Evolutionary conservation across 106 monocot genomes (phyloP).

Genomic region (Agapanthus africanus): DNA sequence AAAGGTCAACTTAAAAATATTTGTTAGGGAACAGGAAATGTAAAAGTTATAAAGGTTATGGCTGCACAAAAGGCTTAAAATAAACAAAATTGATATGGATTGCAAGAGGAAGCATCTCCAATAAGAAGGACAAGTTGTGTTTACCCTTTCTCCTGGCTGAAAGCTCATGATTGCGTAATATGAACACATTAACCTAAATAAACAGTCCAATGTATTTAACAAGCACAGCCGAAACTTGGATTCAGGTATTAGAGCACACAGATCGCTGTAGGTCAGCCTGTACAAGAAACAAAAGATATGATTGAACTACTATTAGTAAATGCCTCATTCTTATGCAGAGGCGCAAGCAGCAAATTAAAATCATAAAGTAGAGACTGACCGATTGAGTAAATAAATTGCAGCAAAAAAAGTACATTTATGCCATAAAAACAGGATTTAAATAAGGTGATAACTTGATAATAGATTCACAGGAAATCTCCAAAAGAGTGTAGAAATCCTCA

Average conservation of each 20-base stretch:
- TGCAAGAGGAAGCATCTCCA: too few species aligned
- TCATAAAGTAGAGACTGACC: too few species aligned
- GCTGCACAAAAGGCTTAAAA: too few species aligned
- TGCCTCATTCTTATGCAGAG: too few species aligned
- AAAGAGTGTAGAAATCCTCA: too few species aligned
- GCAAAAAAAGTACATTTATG: too few species aligned
- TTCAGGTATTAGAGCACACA: slow-evolving; percentile 81
- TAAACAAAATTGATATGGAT: too few species aligned
- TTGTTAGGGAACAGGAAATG: background rate
- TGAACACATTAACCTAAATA: slow-evolving; percentile 86
- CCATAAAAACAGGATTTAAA: too few species aligned
- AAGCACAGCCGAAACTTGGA: slow-evolving; percentile 79
- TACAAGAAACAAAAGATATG: slow-evolving; percentile 11
- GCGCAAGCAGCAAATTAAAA: too few species aligned
- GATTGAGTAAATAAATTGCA: too few species aligned
- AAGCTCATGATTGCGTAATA: slow-evolving; percentile 89
- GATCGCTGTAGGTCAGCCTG: slow-evolving; percentile 96
- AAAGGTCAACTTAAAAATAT: background rate
- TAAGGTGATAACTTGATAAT: too few species aligned
- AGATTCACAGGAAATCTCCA: background rate
- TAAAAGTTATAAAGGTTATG: background rate
- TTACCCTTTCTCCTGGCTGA: slow-evolving; percentile 51
- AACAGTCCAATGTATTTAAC: slow-evolving; percentile 62
- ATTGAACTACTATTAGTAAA: too few species aligned
- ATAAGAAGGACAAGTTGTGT: background rate